Conservation (phyloP, 148 eudicot genomes). For the Arbutus unedo region DNA sequence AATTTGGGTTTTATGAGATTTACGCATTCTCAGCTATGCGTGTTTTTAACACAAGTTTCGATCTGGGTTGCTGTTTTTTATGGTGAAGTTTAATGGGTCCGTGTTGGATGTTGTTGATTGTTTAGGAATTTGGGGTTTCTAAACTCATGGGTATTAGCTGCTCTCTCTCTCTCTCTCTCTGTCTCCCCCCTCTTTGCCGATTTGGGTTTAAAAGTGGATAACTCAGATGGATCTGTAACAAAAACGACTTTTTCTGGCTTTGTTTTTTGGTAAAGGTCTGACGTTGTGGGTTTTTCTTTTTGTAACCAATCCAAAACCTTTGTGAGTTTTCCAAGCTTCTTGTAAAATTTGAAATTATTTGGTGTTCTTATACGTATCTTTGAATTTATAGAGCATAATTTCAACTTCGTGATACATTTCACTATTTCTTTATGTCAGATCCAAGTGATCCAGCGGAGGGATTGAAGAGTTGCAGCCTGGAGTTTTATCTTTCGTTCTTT, state of each 20-base stretch:
- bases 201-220: slow-evolving; percentile 16
- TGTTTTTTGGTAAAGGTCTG: background rate
- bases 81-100: background rate
- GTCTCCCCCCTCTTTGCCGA: background rate
- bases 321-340: background rate
- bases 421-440: slow-evolving; percentile 27
- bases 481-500: slow-evolving; percentile 19
- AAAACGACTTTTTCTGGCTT: background rate
- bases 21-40: background rate
- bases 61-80: slow-evolving; percentile 10
- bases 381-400: background rate
- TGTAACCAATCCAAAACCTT: background rate
- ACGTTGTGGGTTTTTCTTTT: background rate
- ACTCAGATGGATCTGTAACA: background rate
- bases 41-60: background rate
- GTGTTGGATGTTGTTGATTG: background rate
- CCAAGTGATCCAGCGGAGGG: slow-evolving; percentile 30
- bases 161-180: too few species aligned
- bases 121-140: slow-evolving; percentile 6
- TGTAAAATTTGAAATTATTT: background rate
- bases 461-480: slow-evolving; percentile 21
- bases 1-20: slow-evolving; percentile 3
- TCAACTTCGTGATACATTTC: background rate
- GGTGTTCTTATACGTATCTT: background rate
- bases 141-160: background rate